These are phyloP conservation scores for Talaromyces sp. DNA, from an alignment of 2,329 filamentous ascomycete genomes.

Conservation along the genomic window DNA sequence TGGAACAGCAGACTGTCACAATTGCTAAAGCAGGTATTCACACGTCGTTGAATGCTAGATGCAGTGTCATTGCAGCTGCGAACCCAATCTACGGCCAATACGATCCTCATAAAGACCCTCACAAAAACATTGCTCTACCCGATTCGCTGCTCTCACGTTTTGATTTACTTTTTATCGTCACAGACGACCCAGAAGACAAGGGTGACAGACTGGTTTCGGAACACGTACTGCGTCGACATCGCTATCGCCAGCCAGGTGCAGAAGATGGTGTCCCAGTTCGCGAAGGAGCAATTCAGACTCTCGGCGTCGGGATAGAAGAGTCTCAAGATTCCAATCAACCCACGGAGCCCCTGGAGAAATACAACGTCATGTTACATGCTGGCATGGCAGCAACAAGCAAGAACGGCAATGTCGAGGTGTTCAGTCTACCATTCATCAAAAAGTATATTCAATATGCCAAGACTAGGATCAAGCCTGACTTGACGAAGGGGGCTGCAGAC, in stretches of 20 bases:
- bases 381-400: conserved; percentile 76
- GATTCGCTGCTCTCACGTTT: conserved; percentile 98
- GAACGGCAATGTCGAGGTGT: conserved; percentile 75
- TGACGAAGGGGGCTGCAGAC: conserved; percentile 88
- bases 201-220: conserved; percentile 89
- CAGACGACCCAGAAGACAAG: conserved; percentile 94
- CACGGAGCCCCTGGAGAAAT: conserved; percentile 93
- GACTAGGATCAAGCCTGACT: conserved; percentile 78
- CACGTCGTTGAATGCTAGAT: conserved; percentile 92
- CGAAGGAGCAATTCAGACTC: conserved; percentile 76
- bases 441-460: conserved; percentile 99
- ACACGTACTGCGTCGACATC: conserved; percentile 94
- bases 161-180: conserved; percentile 95
- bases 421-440: conserved; percentile 97
- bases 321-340: conserved; percentile 68
- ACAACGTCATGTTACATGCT: conserved; percentile 90
- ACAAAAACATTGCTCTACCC: conserved; percentile 95
- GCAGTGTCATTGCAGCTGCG: conserved; percentile 91
- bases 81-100: conserved; percentile 99
- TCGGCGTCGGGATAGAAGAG: conserved; percentile 80
- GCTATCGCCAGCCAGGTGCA: conserved; percentile 85
- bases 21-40: conserved; percentile 99
- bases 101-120: conserved; percentile 95
- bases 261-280: conserved; percentile 94
- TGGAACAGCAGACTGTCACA: conserved; percentile 99